Base-by-base conservation (phyloP, 495 filamentous ascomycete genomes). In the Aspergillus affinis region DNA sequence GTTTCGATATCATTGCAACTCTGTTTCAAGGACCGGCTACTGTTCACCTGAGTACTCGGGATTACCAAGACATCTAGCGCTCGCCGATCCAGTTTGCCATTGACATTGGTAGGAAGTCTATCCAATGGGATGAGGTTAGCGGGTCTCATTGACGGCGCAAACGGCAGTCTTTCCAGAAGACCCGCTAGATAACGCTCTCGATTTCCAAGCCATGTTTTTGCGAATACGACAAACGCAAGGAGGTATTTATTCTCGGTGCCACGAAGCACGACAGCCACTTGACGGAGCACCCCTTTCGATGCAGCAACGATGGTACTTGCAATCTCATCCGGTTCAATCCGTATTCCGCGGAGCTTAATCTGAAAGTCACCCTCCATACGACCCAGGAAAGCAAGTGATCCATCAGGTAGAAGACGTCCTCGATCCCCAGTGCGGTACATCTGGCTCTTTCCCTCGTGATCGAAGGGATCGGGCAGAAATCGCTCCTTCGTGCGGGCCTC, bases 301-400 rank as follows among this genome's bases (percentile, higher is more conserved):
- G 65, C 56, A 4, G 57, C 6, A 4, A 78, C 4, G 0, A 81
- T 69, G 4, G 61, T 53, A 1, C 19, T 58, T 36, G 78, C 75
- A 13, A 81, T 67, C 7, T 84, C 81, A 3, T 58, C 18, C 0
- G 83, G 66, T 3, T 83, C 81, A 17, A 82, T 73, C 0, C 81
- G 76, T 3, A 81, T 29, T 0, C 81, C 81, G 4, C 75, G 65
- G 1, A 83, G 41, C 61, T 84, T 83, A n/a, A 82, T 61, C 58
- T 81, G 76, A 2, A 68, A 74, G 57, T 77, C 53, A 4, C 78
- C 79, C 0, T 57, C 59, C n/a, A 80, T 73, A 3, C 81, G 72
- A 1, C 73, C 75, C 12, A 65, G 12, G n/a, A 65, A 57, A 6
- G 64, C 55, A 23, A 78, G 54, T 0, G 62, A 30, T 26, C 75